These are phyloP conservation scores for Tulasnella sp. DNA, from an alignment of 768 basidiomycete species.

Conservation along the genomic window DNA sequence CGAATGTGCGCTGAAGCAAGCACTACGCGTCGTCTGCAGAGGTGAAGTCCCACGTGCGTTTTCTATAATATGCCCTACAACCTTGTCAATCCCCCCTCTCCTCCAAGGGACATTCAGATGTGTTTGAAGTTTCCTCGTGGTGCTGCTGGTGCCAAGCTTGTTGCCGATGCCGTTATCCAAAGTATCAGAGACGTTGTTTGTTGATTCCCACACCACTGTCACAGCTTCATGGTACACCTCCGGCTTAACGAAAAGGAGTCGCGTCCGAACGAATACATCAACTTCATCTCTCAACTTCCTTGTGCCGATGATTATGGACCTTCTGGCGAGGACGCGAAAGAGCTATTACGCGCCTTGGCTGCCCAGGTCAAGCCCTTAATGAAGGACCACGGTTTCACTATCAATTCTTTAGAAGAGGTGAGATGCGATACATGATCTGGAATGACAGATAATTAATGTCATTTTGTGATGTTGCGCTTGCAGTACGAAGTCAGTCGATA, in stretches of 20 bases:
- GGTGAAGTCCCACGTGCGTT: too few species aligned
- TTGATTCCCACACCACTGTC: too few species aligned
- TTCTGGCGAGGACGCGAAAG: conserved; percentile 48
- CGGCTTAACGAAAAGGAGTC: conserved; percentile 57
- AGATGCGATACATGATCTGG: background rate
- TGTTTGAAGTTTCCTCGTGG: too few species aligned
- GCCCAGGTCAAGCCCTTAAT: conserved; percentile 78
- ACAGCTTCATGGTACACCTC: conserved; percentile 64
- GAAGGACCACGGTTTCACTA: conserved; percentile 38
- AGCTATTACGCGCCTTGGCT: conserved; percentile 65
- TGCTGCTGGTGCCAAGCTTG: too few species aligned
- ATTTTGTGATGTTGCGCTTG: background rate
- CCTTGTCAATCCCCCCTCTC: too few species aligned
- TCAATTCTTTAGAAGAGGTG: conserved; percentile 80
- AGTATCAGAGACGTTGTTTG: too few species aligned
- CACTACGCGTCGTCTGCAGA: too few species aligned
- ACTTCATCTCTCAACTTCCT: conserved; percentile 60
- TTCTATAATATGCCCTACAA: too few species aligned
- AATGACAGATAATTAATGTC: background rate
- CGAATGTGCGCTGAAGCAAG: too few species aligned
- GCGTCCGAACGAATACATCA: conserved; percentile 67
- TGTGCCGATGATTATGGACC: conserved; percentile 28
- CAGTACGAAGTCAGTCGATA: conserved; percentile 14
- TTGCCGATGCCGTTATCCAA: too few species aligned
- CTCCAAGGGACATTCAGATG: too few species aligned